Evolutionary conservation across 2,329 filamentous ascomycete genomes (phyloP).

Genomic region (Stemphylium lycopersici): DNA sequence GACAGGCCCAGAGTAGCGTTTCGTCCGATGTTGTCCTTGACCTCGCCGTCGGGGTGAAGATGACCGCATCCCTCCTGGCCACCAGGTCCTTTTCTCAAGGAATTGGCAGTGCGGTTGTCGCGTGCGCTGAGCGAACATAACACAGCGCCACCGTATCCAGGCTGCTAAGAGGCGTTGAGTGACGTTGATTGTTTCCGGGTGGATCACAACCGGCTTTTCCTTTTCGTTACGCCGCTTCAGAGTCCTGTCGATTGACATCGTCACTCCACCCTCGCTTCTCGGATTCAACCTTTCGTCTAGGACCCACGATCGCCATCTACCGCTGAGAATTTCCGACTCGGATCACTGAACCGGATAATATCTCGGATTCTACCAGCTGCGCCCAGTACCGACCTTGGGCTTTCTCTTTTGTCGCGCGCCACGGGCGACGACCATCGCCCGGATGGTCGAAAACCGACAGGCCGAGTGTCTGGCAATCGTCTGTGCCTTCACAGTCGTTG

Average conservation of each 20-base stretch:
- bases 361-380: not conserved
- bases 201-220: not conserved
- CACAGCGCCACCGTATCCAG: not conserved
- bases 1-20: conserved; percentile 8
- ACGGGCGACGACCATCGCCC: not conserved
- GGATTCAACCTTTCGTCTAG: conserved; percentile 1
- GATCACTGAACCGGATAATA: not conserved
- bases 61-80: conserved; percentile 6
- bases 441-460: conserved; percentile 39
- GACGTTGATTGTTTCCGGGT: conserved; percentile 1
- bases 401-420: conserved; percentile 1
- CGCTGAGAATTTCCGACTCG: not conserved
- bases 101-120: not conserved
- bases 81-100: conserved; percentile 1
- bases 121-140: conserved; percentile 2
- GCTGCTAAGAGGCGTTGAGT: not conserved
- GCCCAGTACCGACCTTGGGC: not conserved
- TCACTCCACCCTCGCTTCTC: conserved; percentile 10
- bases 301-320: conserved; percentile 10
- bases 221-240: not conserved
- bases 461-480: conserved; percentile 32
- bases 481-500: conserved; percentile 36
- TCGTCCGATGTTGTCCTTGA: not conserved
- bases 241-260: not conserved
- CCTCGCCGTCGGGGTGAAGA: conserved; percentile 4